phyloP scores from a whole-genome alignment of 1,139 yeast genomes.

The Geotrichum aggregatum region DNA sequence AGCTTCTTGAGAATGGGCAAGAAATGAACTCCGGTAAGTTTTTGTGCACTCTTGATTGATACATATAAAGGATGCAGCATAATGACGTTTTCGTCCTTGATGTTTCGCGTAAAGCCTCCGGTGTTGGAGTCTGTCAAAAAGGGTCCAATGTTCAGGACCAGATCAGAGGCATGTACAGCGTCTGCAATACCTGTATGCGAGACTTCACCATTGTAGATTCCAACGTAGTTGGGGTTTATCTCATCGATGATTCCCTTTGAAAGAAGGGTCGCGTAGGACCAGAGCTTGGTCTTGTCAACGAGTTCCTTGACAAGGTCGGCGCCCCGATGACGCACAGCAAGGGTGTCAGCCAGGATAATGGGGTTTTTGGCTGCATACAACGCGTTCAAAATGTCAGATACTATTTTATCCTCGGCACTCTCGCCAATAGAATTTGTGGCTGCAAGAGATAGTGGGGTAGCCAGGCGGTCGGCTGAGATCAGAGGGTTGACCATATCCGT shows the following conservation, averaged over 20 bases:
- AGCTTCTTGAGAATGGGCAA: conserved; percentile 46
- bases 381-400: conserved; percentile 46
- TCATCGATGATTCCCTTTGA: conserved; percentile 65
- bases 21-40: conserved; percentile 43
- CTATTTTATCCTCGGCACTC: conserved; percentile 41
- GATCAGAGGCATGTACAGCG: conserved; percentile 38
- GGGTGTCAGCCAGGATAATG: conserved; percentile 60
- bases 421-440: conserved; percentile 27
- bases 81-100: conserved; percentile 39
- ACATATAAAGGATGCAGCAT: conserved; percentile 46
- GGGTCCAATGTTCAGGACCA: conserved; percentile 42
- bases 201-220: conserved; percentile 57
- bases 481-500: conserved; percentile 55
- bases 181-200: conserved; percentile 46
- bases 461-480: conserved; percentile 44
- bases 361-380: conserved; percentile 56
- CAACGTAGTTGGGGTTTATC: conserved; percentile 52
- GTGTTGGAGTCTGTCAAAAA: conserved; percentile 43
- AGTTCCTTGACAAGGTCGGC: conserved; percentile 45
- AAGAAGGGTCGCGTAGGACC: conserved; percentile 46
- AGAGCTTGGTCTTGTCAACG: conserved; percentile 45
- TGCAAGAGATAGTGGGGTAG: conserved; percentile 33
- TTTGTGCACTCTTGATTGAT: conserved; percentile 42
- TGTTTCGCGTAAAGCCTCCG: conserved; percentile 42
- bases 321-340: conserved; percentile 54